Evolutionary conservation across 208 protist species (phyloP), one percentile per base, ranked within the genome.

Genomic region (Strigomonas oncopelti): DNA sequence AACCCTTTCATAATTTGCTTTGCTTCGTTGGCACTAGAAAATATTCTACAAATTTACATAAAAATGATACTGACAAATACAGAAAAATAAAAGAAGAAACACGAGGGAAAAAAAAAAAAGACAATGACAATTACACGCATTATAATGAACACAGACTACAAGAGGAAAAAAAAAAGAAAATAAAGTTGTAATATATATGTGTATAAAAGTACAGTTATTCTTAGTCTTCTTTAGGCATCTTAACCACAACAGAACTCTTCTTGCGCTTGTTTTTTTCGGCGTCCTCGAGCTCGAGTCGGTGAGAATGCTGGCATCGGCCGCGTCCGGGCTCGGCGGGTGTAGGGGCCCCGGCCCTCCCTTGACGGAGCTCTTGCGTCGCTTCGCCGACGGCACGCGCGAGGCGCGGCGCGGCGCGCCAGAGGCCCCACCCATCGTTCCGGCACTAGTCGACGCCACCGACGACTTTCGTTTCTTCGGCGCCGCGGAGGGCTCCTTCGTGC

Each of bases 391-490:
- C 11, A 20, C 5, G 5, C 5, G 11, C 11, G 42, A 48, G 11
- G 13, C 42, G 16, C 42, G 5, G 9, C 16, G 5, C 42, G 42
- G 16, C 16, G 9, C 51, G 22, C 13, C 51, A 13, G 51, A 24
- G 7, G 38, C 9, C 7, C 38, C 14, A 14, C 38, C 38, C 9
- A 7, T 45, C 32, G 31, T 1, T 13, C 16, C 28, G 24, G 42
- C 29, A 25, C 0, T 27, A 18, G 18, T 65, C 52, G 46, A 22
- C 24, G 16, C 11, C 46, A 71, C 65, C 0, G 67, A 81, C 14
- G 64, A 69, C 64, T 73, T 81, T 8, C 67, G 71, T 22, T 28
- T 55, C 34, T 54, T 34, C 28, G 8, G 4, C 14, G 61, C 61
- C 20, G 13, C 34, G 28, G 31, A 8, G 18, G 25, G 11, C 52